Conservation (phyloP, 257 asterid species). For the Anisodus acutangulus region DNA sequence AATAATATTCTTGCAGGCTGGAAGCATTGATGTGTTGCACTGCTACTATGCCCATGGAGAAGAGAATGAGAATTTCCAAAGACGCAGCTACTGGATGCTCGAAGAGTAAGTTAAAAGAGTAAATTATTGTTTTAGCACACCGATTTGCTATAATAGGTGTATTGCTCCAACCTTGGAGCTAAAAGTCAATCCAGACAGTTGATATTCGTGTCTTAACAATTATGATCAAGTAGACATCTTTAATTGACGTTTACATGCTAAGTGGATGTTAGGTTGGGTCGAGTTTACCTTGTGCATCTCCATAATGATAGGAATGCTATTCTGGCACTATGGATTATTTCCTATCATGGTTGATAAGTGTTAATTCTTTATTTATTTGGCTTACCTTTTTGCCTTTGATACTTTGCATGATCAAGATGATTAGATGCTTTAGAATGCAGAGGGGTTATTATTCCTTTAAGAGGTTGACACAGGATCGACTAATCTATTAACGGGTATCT, state of each 20-base stretch:
- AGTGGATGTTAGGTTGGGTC: conserved; percentile 10
- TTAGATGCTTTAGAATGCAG: conserved; percentile 8
- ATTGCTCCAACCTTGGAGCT: neutral
- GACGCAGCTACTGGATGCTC: conserved; percentile 99
- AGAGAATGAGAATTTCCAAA: conserved; percentile 77
- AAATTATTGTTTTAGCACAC: neutral
- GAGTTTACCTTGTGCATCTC: neutral
- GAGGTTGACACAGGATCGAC: neutral
- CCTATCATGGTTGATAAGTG: neutral
- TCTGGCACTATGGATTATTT: conserved; percentile 1
- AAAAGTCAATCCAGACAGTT: conserved; percentile 13
- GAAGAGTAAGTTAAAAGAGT: conserved; percentile 70
- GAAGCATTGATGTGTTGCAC: conserved; percentile 86
- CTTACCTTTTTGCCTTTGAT: conserved; percentile 11
- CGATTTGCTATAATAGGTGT: conserved; percentile 13
- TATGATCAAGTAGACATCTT: conserved; percentile 10
- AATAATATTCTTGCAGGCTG: conserved; percentile 60
- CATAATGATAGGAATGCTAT: neutral
- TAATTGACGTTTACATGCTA: neutral
- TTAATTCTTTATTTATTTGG: neutral
- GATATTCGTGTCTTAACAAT: neutral
- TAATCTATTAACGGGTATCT: conserved; percentile 17
- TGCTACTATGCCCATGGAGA: conserved; percentile 99
- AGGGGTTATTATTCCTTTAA: conserved; percentile 7
- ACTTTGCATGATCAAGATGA: conserved; percentile 17